Percentiles rank a stretch among this genome's conserved stretches.
Evolutionary conservation across 352 stramenopile genomes (phyloP).

Genomic region (Pythium pectinolyticum): DNA sequence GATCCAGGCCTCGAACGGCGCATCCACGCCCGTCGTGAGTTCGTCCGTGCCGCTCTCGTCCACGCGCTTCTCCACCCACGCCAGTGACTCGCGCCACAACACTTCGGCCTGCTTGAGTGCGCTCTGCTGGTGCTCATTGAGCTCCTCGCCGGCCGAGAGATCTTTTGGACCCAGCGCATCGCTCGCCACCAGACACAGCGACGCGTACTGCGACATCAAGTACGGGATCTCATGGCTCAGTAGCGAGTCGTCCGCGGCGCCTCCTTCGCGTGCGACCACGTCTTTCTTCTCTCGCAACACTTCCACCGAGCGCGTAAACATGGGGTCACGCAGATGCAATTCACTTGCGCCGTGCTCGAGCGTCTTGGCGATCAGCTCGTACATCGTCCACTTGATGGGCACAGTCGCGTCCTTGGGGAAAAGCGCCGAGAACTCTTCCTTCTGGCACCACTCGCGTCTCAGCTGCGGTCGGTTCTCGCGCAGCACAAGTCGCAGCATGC

Average conservation of each 20-base stretch:
- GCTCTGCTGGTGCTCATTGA: conserved; percentile 42
- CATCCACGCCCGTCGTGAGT: conserved; percentile 49
- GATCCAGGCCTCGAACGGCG: conserved; percentile 64
- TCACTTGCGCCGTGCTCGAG: conserved; percentile 41
- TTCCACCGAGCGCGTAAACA: conserved; percentile 59
- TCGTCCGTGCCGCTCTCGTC: conserved; percentile 47
- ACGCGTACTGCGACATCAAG: conserved; percentile 67
- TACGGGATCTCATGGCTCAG: conserved; percentile 70
- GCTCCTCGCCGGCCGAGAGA: conserved; percentile 33
- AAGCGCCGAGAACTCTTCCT: conserved; percentile 49
- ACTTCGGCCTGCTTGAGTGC: conserved; percentile 64
- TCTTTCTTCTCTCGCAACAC: conserved; percentile 67
- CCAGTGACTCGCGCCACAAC: conserved; percentile 68
- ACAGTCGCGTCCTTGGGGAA: conserved; percentile 62
- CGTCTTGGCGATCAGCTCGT: conserved; percentile 60
- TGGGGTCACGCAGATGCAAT: conserved; percentile 52
- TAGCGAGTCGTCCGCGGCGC: conserved; percentile 41
- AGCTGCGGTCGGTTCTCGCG: conserved; percentile 49
- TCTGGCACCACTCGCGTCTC: conserved; percentile 55
- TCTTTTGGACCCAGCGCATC: conserved; percentile 31
- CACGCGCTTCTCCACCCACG: conserved; percentile 54
- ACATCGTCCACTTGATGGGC: conserved; percentile 70
- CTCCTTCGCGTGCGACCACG: conserved; percentile 38
- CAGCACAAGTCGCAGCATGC: conserved; percentile 61
- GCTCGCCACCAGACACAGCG: conserved; percentile 51